A percentile compares a stretch with the other conserved stretches of the same genome.
Evolutionary conservation across 179 eudicot genomes (phyloP).

Genomic region (Amaranthus tricolor): DNA sequence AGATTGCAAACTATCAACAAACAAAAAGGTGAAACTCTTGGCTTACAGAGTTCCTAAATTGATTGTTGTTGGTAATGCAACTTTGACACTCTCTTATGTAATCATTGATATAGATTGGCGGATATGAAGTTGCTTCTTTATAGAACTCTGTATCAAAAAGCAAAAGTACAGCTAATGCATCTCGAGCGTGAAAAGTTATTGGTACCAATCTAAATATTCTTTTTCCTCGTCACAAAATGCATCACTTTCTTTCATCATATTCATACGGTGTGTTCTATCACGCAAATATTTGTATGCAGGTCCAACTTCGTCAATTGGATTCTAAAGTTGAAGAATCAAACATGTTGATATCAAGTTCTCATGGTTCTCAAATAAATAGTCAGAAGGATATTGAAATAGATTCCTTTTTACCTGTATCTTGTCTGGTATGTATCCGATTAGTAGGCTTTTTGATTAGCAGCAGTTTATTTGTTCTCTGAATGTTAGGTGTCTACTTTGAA

Average conservation of each 20-base stretch:
- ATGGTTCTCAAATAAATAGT: constrained; percentile 13
- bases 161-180: constrained; percentile 54
- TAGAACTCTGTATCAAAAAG: constrained; percentile 48
- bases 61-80: constrained; percentile 10
- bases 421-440: constrained; percentile 35
- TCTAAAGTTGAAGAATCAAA: constrained; percentile 55
- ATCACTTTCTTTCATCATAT: constrained; percentile 14
- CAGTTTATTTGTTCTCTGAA: no score
- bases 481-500: not conserved
- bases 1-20: constrained; percentile 28
- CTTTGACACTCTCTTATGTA: constrained; percentile 17
- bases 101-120: constrained; percentile 44
- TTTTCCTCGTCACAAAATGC: constrained; percentile 15
- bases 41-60: not conserved
- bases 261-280: constrained; percentile 4
- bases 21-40: constrained; percentile 49
- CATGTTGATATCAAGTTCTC: constrained; percentile 41
- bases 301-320: constrained; percentile 41
- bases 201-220: constrained; percentile 42
- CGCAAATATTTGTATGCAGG: constrained; percentile 43
- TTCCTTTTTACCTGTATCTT: constrained; percentile 22
- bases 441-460: not conserved
- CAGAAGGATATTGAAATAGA: constrained; percentile 27
- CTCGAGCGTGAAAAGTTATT: constrained; percentile 48
- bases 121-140: constrained; percentile 51